Conservation (phyloP, 805 yeast genomes). For the Lipomyces starkeyi region DNA sequence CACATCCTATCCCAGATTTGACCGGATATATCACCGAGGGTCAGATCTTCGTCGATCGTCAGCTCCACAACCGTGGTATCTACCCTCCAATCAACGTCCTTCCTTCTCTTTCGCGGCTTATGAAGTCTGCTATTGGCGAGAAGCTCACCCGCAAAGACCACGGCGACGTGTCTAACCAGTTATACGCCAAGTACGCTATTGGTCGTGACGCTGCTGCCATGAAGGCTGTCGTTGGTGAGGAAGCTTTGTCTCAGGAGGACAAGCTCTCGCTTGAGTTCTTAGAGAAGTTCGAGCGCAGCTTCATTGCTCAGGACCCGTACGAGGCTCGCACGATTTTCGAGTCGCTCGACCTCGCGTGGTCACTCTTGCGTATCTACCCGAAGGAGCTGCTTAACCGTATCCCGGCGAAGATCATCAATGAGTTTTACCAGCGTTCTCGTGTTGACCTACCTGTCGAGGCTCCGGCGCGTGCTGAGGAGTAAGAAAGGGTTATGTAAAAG, state of each 20-base stretch:
- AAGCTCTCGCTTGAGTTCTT: constrained; percentile 95
- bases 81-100: constrained; percentile 99
- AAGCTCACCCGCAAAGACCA: constrained; percentile 99
- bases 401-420: constrained; percentile 94
- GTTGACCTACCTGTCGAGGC: constrained; percentile 32
- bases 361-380: constrained; percentile 96
- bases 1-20: constrained; percentile 99
- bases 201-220: constrained; percentile 99
- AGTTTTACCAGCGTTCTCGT: constrained; percentile 73
- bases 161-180: constrained; percentile 98
- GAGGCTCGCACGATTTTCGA: constrained; percentile 95
- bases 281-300: constrained; percentile 96
- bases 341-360: constrained; percentile 98
- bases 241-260: constrained; percentile 96
- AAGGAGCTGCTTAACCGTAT: constrained; percentile 98
- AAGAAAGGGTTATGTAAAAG: constrained; percentile 16
- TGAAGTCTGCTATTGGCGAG: constrained; percentile 99
- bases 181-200: constrained; percentile 98
- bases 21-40: constrained; percentile 99
- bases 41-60: constrained; percentile 97
- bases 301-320: constrained; percentile 95
- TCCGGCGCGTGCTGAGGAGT: constrained; percentile 32
- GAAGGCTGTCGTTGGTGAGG: constrained; percentile 99
- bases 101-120: constrained; percentile 95
- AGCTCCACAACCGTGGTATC: constrained; percentile 92